Conservation (phyloP, 2,329 filamentous ascomycete species). For the Elsinoe perseae region DNA sequence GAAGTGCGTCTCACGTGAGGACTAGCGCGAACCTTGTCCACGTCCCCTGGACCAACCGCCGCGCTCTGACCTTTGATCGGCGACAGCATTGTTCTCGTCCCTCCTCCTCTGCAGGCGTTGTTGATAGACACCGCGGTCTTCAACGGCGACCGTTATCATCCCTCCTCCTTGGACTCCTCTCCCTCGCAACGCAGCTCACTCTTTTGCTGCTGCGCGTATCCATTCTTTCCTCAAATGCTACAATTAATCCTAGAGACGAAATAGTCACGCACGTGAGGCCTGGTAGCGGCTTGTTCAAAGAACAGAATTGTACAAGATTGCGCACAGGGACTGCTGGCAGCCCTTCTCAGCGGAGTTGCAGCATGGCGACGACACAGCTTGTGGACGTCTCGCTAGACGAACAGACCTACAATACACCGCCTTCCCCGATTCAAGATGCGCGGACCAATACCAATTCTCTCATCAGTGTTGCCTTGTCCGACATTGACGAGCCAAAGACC, state of each 20-base stretch:
- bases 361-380: constrained; percentile 11
- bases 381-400: constrained; percentile 9
- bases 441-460: constrained; percentile 12
- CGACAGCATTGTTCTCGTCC: constrained; percentile 12
- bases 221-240: constrained; percentile 8
- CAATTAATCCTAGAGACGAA: not conserved
- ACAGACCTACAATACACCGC: not conserved
- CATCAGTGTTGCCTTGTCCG: constrained; percentile 13
- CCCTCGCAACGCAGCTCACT: constrained; percentile 13
- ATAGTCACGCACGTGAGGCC: not conserved
- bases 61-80: constrained; percentile 12
- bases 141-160: constrained; percentile 14
- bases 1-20: not conserved
- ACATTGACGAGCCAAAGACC: constrained; percentile 7
- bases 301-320: not conserved
- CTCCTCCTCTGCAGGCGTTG: constrained; percentile 13
- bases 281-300: not conserved
- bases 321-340: constrained; percentile 10
- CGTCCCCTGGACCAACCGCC: not conserved
- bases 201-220: constrained; percentile 12
- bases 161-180: constrained; percentile 5
- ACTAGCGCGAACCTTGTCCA: not conserved
- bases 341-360: not conserved
- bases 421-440: not conserved
- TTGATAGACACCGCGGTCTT: constrained; percentile 13